phyloP scores from a whole-genome alignment of 805 yeast species.

The Wickerhamomyces rabaulensis region DNA sequence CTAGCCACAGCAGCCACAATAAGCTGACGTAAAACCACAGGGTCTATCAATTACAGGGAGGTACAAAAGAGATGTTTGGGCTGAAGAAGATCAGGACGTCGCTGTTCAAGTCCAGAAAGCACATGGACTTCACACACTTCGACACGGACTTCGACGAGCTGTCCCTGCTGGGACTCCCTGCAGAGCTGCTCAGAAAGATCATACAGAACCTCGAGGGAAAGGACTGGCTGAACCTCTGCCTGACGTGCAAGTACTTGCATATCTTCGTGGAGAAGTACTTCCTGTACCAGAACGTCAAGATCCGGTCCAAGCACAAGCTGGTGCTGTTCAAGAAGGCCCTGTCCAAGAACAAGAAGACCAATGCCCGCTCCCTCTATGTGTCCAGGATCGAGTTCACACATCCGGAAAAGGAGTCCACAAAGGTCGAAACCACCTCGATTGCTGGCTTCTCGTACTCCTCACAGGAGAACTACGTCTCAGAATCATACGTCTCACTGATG shows the following conservation, averaged over 20 bases:
- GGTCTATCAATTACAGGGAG: too few species aligned
- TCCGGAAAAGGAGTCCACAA: conserved; percentile 14
- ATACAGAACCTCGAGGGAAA: conserved; percentile 23
- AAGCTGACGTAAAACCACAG: too few species aligned
- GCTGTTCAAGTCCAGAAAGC: not conserved
- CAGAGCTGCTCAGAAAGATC: conserved; percentile 36
- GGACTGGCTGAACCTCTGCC: conserved; percentile 26
- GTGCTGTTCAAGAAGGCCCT: conserved; percentile 32
- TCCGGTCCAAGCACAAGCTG: conserved; percentile 18
- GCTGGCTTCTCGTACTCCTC: conserved; percentile 22
- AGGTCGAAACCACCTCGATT: conserved; percentile 12
- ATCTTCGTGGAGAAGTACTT: conserved; percentile 31
- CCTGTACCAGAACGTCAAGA: conserved; percentile 30
- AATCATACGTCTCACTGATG: conserved; percentile 29
- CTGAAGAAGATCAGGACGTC: not conserved
- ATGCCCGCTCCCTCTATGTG: conserved; percentile 19
- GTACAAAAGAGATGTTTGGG: not conserved
- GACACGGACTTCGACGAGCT: not conserved
- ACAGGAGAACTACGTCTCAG: conserved; percentile 12
- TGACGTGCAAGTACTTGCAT: conserved; percentile 33
- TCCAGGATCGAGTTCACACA: conserved; percentile 14
- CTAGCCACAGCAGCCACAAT: not conserved
- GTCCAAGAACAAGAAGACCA: conserved; percentile 26
- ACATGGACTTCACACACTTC: not conserved
- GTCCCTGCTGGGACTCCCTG: conserved; percentile 37